Percentiles rank a stretch among this genome's conserved stretches.
Conservation (phyloP, 2,329 filamentous ascomycete genomes). For the Anisogramma anomala region DNA sequence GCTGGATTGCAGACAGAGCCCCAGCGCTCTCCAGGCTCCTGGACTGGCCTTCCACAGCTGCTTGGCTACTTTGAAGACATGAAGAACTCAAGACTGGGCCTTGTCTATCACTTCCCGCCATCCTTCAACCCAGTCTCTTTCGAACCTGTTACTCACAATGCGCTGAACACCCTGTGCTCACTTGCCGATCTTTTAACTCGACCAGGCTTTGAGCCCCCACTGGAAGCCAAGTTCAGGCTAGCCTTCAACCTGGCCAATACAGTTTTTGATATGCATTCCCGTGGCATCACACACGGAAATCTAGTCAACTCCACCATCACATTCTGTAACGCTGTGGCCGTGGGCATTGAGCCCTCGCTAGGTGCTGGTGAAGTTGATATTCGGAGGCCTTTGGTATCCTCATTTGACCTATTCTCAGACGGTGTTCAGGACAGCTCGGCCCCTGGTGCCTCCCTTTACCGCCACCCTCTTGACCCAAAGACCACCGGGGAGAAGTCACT, state of each 20-base stretch:
- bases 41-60: constrained; percentile 49
- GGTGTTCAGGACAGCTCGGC: constrained; percentile 24
- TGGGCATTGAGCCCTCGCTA: constrained; percentile 29
- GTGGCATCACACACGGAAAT: constrained; percentile 59
- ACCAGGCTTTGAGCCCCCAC: constrained; percentile 47
- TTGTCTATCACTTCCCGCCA: constrained; percentile 63
- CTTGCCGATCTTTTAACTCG: constrained; percentile 41
- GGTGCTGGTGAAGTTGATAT: constrained; percentile 45
- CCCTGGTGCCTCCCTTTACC: constrained; percentile 37
- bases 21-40: constrained; percentile 41
- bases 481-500: constrained; percentile 35
- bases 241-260: constrained; percentile 62
- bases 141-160: constrained; percentile 37
- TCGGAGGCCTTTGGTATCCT: constrained; percentile 56
- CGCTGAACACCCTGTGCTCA: constrained; percentile 40
- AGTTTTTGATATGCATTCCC: constrained; percentile 60
- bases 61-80: constrained; percentile 67
- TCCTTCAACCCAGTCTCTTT: constrained; percentile 49
- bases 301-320: constrained; percentile 56
- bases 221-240: constrained; percentile 67
- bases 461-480: constrained; percentile 54
- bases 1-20: constrained; percentile 44
- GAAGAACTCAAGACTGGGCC: constrained; percentile 55
- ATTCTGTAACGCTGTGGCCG: constrained; percentile 42
- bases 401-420: constrained; percentile 62